Percentiles rank a stretch among this genome's conserved stretches.
These are phyloP conservation scores for Trichoderma lentiforme DNA, from an alignment of 2,329 filamentous ascomycete genomes.

Conservation along the genomic window DNA sequence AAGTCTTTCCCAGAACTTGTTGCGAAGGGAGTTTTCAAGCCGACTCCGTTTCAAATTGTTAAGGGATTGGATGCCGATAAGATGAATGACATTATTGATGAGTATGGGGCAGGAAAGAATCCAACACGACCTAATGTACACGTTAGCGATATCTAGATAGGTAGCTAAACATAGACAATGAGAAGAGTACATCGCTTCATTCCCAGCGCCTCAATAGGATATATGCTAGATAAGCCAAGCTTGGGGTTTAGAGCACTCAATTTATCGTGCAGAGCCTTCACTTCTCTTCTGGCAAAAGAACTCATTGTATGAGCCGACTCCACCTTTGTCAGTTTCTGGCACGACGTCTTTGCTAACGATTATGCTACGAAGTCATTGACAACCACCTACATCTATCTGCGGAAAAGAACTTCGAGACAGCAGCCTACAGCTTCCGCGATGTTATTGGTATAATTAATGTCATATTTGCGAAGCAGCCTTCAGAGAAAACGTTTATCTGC, in stretches of 20 bases:
- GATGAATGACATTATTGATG: neutral
- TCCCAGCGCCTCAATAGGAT: neutral
- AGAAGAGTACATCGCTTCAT: neutral
- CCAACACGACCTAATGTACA: neutral
- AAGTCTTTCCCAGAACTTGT: neutral
- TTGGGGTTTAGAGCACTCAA: neutral
- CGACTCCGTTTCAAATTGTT: neutral
- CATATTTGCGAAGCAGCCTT: neutral
- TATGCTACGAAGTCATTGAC: too few relatives aligned
- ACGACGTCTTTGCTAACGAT: too few relatives aligned
- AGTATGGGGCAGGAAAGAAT: neutral
- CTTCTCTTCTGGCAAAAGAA: neutral
- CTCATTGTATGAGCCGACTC: neutral
- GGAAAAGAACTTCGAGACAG: neutral
- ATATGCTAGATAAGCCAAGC: neutral
- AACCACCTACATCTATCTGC: too few relatives aligned
- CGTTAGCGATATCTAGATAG: neutral
- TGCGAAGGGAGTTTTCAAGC: neutral
- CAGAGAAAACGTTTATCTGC: neutral
- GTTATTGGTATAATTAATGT: neutral
- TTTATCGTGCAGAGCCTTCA: neutral
- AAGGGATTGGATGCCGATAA: neutral
- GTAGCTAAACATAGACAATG: neutral
- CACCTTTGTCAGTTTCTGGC: too few relatives aligned
- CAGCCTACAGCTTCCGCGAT: neutral